Evolutionary conservation across 1,284 basidiomycete species (phyloP), one percentile per base, ranked within the genome.

Genomic region (Apiotrichum akiyoshidainum): DNA sequence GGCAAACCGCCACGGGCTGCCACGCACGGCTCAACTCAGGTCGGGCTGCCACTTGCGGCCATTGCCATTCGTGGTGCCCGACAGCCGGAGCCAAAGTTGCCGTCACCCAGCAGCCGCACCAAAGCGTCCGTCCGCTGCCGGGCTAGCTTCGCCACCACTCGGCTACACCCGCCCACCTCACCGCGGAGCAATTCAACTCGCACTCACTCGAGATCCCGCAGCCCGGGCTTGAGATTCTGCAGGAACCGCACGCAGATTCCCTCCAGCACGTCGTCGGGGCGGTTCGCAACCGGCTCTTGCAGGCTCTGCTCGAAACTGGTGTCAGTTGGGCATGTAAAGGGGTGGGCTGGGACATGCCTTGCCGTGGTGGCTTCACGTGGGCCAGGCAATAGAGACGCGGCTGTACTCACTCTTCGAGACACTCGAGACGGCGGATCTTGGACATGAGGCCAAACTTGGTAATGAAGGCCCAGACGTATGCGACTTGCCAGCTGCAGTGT

Each of bases 401-500:
- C 2, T 21, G 8, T n/a, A 74, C 73, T 46, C 53, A 76, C 75
- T 76, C 75, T 59, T 72, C 68, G 9, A 72, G 45, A 50, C 61
- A 64, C 47, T 73, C 71, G 10, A 76, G 58, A 17, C 64, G 61
- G 16, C 61, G 56, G 41, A 76, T 73, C 39, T 65, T 60, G 44
- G 58, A 56, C 16, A 61, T 39, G 39, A 68, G 52, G n/a, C 68
- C 68, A 61, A 76, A 76, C 59, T 73, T 74, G 57, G 66, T 56
- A 40, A 75, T 73, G 59, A 76, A 76, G 33, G 70, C 69, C 75
- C 75, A 76, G 14, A 67, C 64, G 53, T 75, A 76, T 5, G 73
- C 69, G 22, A 75, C 71, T 63, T 76, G 73, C 75, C 75, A 76
- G 58, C 75, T 76, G 57, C 37, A 57, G 26, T 19, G 52, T 39